Conservation (phyloP, 75 land plant species). For the Pinus taeda region DNA sequence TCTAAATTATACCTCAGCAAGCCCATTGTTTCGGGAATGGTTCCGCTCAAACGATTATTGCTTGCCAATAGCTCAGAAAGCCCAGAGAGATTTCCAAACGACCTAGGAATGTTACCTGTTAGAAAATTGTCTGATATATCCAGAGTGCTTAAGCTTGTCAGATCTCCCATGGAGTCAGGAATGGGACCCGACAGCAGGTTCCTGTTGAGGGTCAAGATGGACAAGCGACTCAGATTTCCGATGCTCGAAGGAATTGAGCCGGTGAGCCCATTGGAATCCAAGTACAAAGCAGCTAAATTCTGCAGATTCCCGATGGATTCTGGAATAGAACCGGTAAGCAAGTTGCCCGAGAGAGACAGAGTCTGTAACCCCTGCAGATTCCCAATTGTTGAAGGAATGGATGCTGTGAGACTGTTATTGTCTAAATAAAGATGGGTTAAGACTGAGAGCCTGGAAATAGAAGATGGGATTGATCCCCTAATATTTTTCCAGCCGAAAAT, state of each 20-base stretch:
- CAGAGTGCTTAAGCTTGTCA: slow-evolving; percentile 14
- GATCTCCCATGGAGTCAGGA: slow-evolving; percentile 15
- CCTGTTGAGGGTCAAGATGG: slow-evolving; percentile 5
- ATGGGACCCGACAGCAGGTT: slow-evolving; percentile 30
- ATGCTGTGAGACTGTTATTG: slow-evolving; percentile 47
- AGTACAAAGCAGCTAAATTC: neutral
- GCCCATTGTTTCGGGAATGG: slow-evolving; percentile 9
- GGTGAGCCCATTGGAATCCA: slow-evolving; percentile 6
- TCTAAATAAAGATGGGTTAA: neutral
- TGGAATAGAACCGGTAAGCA: slow-evolving; percentile 48
- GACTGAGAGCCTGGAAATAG: slow-evolving; percentile 21
- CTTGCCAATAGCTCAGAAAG: slow-evolving; percentile 2
- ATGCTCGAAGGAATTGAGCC: slow-evolving; percentile 19
- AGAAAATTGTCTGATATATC: slow-evolving; percentile 23
- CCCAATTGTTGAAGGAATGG: slow-evolving; percentile 57
- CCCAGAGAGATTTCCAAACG: neutral
- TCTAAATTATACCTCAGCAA: slow-evolving; percentile 8
- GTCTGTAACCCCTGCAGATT: slow-evolving; percentile 27
- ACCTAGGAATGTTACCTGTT: slow-evolving; percentile 21
- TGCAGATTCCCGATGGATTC: slow-evolving; percentile 36
- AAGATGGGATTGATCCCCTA: slow-evolving; percentile 62
- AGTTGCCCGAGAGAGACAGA: slow-evolving; percentile 40
- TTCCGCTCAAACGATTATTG: neutral
- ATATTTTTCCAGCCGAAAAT: slow-evolving; percentile 25
- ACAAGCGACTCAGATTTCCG: slow-evolving; percentile 16